Percentiles rank a stretch among this genome's conserved stretches.
Evolutionary conservation across 108 stramenopile species (phyloP).

Genomic region (Cyclotella baltica): DNA sequence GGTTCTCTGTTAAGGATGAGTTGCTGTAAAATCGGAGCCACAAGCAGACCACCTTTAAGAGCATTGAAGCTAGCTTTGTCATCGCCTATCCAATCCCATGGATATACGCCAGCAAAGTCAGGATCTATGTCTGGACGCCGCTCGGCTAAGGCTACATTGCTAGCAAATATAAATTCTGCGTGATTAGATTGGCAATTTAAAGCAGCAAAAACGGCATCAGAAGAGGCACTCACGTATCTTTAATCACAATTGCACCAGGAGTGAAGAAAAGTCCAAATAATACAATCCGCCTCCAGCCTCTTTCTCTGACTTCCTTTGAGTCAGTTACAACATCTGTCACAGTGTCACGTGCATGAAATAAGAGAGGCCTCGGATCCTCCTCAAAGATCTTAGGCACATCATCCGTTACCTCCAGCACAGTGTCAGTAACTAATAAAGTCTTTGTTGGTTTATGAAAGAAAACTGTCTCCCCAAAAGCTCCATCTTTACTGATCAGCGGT

Average conservation of each 20-base stretch:
- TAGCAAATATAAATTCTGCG: not conserved
- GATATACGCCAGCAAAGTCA: conserved; percentile 87
- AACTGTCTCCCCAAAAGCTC: conserved; percentile 94
- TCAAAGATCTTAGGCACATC: conserved; percentile 85
- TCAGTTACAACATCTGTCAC: conserved; percentile 82
- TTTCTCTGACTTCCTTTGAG: conserved; percentile 73
- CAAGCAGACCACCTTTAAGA: conserved; percentile 84
- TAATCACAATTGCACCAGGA: conserved; percentile 82
- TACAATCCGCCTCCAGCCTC: conserved; percentile 90
- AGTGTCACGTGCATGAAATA: conserved; percentile 93
- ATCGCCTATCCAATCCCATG: conserved; percentile 89
- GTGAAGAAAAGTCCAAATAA: conserved; percentile 93
- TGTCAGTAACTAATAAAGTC: conserved; percentile 92
- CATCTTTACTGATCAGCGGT: conserved; percentile 89
- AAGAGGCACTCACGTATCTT: conserved; percentile 56
- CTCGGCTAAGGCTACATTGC: conserved; percentile 71
- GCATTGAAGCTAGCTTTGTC: conserved; percentile 84
- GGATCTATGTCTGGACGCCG: conserved; percentile 84
- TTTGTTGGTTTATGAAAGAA: conserved; percentile 86
- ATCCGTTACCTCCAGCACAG: conserved; percentile 86
- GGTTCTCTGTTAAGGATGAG: conserved; percentile 91
- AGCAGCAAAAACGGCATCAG: not conserved
- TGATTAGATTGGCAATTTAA: not conserved
- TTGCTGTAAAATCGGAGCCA: conserved; percentile 93
- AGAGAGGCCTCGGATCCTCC: conserved; percentile 82